These are phyloP conservation scores for Beauveria sp. DNA, from an alignment of 2,329 filamentous ascomycete species.

Conservation along the genomic window DNA sequence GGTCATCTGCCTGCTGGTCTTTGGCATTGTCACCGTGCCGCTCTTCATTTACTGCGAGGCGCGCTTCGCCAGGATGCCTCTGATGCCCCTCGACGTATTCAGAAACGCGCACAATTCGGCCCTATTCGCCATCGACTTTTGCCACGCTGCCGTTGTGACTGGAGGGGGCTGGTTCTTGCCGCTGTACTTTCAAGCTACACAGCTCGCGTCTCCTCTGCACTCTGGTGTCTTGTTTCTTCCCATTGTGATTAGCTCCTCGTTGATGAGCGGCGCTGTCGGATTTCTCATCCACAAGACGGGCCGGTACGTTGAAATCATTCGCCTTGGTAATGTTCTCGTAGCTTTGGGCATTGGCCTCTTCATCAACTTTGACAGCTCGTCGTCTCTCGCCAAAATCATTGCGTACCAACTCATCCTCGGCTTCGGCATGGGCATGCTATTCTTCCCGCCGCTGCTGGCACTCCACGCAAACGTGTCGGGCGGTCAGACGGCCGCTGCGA, in stretches of 20 bases:
- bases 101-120: constrained; percentile 47
- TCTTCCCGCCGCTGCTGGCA: constrained; percentile 55
- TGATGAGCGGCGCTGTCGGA: constrained; percentile 23
- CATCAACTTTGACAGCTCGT: constrained; percentile 45
- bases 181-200: constrained; percentile 64
- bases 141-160: constrained; percentile 43
- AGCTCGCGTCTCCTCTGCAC: constrained; percentile 33
- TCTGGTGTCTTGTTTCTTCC: constrained; percentile 10
- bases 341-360: constrained; percentile 52
- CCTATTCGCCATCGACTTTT: constrained; percentile 38
- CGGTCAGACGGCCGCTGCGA: constrained; percentile 55
- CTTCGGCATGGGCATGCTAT: constrained; percentile 54
- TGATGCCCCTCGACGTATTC: constrained; percentile 63
- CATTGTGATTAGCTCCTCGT: constrained; percentile 22
- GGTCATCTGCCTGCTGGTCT: constrained; percentile 56
- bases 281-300: constrained; percentile 38
- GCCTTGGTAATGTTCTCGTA: constrained; percentile 44
- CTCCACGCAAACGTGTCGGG: constrained; percentile 55
- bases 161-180: constrained; percentile 64
- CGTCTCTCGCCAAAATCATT: constrained; percentile 40
- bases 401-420: constrained; percentile 52
- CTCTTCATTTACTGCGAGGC: constrained; percentile 56
- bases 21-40: constrained; percentile 42
- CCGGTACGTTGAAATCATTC: constrained; percentile 49
- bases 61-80: constrained; percentile 54